Conservation (phyloP, 441 rosid genomes). For the Melastoma candidum region DNA sequence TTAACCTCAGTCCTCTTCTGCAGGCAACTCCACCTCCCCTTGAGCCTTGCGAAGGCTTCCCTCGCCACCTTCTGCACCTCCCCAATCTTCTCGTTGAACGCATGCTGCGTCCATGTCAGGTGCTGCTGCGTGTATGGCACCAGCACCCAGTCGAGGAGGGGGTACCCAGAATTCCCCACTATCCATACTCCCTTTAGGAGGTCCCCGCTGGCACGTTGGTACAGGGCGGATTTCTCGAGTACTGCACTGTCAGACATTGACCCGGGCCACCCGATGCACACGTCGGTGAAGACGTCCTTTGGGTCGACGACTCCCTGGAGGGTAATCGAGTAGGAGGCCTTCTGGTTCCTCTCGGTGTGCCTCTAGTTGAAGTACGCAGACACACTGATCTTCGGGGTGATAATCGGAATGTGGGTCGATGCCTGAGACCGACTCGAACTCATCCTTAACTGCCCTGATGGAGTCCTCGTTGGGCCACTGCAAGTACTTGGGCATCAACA, state of each 20-base stretch:
- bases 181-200: conserved; percentile 57
- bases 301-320: conserved; percentile 64
- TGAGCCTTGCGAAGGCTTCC: conserved; percentile 51
- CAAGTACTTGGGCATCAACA: conserved; percentile 56
- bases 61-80: conserved; percentile 49
- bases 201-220: conserved; percentile 54
- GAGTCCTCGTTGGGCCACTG: conserved; percentile 64
- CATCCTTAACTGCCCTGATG: conserved; percentile 33
- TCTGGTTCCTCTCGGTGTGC: conserved; percentile 71
- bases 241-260: conserved; percentile 68
- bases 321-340: conserved; percentile 65
- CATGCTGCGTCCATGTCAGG: conserved; percentile 69
- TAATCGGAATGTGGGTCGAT: conserved; percentile 66
- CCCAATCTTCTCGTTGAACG: conserved; percentile 60
- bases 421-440: conserved; percentile 38
- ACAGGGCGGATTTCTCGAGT: conserved; percentile 54
- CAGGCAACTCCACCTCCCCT: conserved; percentile 61
- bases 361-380: conserved; percentile 62
- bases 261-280: conserved; percentile 79
- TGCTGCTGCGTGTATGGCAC: conserved; percentile 61
- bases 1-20: conserved; percentile 66
- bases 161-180: conserved; percentile 51
- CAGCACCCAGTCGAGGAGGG: conserved; percentile 62
- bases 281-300: conserved; percentile 53
- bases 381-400: conserved; percentile 66